Percentiles rank a stretch among this genome's conserved stretches.
phyloP scores from a whole-genome alignment of 2,329 filamentous ascomycete genomes.

The Fusarium musae region DNA sequence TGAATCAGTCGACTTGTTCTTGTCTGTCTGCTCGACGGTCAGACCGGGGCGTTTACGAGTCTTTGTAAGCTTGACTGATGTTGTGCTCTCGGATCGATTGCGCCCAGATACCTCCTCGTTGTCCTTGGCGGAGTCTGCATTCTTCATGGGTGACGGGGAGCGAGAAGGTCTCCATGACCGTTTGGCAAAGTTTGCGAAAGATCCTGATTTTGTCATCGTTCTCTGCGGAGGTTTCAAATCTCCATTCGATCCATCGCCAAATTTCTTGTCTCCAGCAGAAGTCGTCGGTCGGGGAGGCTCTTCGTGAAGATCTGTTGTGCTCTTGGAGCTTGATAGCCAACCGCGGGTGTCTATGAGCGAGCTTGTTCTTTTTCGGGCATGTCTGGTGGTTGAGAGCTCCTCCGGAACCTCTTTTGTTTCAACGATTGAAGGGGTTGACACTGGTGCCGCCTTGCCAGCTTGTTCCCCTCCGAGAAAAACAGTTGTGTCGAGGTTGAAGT shows the following conservation, averaged over 20 bases:
- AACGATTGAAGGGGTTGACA: conserved; percentile 29
- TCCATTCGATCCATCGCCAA: conserved; percentile 28
- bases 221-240: conserved; percentile 49
- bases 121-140: conserved; percentile 42
- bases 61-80: conserved; percentile 42
- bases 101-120: conserved; percentile 35
- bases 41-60: conserved; percentile 46
- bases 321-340: conserved; percentile 63
- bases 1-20: conserved; percentile 48
- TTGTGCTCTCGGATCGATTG: conserved; percentile 39
- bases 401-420: conserved; percentile 38
- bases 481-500: conserved; percentile 60
- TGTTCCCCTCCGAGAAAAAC: conserved; percentile 51
- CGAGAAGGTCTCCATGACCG: conserved; percentile 64
- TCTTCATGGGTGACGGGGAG: conserved; percentile 58
- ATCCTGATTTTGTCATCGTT: conserved; percentile 55
- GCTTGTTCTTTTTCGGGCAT: conserved; percentile 53
- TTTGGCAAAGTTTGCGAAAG: conserved; percentile 62
- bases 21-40: conserved; percentile 41
- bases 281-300: conserved; percentile 44
- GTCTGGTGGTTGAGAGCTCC: conserved; percentile 31
- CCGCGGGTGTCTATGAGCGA: conserved; percentile 62
- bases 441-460: conserved; percentile 23
- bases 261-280: conserved; percentile 39
- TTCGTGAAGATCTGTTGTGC: conserved; percentile 45